These are phyloP conservation scores for Lycium ferocissimum DNA, from an alignment of 257 asterid species.

Conservation along the genomic window DNA sequence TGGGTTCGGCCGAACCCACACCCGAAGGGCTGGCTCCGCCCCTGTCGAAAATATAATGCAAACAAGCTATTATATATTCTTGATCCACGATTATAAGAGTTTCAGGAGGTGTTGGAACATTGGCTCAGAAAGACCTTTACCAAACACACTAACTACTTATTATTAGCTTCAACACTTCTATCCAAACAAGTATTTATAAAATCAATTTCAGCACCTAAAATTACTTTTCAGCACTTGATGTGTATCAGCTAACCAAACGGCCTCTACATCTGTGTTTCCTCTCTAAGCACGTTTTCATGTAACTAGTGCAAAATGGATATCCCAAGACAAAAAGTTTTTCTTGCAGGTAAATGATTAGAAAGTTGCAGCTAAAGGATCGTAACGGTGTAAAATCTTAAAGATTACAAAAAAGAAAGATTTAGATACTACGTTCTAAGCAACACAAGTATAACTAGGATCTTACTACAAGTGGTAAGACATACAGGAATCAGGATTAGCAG, in stretches of 20 bases:
- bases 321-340: neutral
- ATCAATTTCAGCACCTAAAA: neutral
- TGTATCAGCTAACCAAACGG: neutral
- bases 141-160: neutral
- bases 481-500: neutral
- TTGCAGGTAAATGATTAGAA: too few species aligned
- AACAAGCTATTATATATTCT: neutral
- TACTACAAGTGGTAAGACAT: neutral
- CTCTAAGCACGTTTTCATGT: neutral
- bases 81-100: neutral
- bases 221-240: neutral
- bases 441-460: neutral
- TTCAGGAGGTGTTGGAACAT: neutral
- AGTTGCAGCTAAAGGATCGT: neutral
- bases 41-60: too few species aligned
- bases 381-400: neutral
- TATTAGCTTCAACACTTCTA: neutral
- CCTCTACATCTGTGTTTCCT: neutral
- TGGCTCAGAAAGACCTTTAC: neutral
- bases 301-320: neutral
- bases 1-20: too few species aligned
- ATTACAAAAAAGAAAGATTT: too few species aligned
- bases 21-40: too few species aligned
- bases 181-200: neutral
- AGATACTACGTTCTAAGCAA: slow-evolving; percentile 1